Percentiles rank a stretch among this genome's conserved stretches.
These are phyloP conservation scores for Dalbergia cochinchinensis DNA, from an alignment of 306 rosid species.

Conservation along the genomic window DNA sequence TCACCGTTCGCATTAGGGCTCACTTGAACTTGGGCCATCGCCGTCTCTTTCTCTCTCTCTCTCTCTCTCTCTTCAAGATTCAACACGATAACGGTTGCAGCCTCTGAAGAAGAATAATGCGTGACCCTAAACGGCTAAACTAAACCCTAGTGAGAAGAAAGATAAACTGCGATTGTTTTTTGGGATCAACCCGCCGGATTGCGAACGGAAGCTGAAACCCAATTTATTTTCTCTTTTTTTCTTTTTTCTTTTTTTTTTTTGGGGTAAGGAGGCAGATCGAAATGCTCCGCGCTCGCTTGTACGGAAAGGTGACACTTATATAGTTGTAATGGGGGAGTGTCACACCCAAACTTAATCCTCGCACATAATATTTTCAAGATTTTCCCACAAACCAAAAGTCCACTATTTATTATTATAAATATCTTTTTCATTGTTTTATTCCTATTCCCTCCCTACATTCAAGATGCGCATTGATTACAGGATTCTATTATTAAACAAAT, in stretches of 20 bases:
- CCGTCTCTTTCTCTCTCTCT: neutral
- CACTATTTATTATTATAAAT: too few species aligned
- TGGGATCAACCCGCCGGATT: neutral
- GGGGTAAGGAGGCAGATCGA: conserved; percentile 59
- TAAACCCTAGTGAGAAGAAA: neutral
- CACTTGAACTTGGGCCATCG: conserved; percentile 67
- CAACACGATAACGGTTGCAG: neutral
- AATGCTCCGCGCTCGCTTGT: conserved; percentile 54
- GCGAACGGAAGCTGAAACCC: neutral
- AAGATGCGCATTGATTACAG: too few species aligned
- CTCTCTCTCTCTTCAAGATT: neutral
- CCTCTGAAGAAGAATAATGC: neutral
- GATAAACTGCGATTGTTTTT: neutral
- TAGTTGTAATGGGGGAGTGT: neutral
- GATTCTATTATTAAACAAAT: too few species aligned
- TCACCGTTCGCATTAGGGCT: conserved; percentile 44
- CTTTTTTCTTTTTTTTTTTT: conserved; percentile 4
- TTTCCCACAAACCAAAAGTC: too few species aligned
- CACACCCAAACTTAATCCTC: neutral
- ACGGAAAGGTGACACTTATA: conserved; percentile 47
- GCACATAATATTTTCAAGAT: too few species aligned
- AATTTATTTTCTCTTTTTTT: neutral
- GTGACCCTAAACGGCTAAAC: neutral
- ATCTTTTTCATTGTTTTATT: too few species aligned
- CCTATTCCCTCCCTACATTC: too few species aligned